Evolutionary conservation across 2,329 filamentous ascomycete species (phyloP), one percentile per base, ranked within the genome.

Genomic region (Fusarium nurragi): DNA sequence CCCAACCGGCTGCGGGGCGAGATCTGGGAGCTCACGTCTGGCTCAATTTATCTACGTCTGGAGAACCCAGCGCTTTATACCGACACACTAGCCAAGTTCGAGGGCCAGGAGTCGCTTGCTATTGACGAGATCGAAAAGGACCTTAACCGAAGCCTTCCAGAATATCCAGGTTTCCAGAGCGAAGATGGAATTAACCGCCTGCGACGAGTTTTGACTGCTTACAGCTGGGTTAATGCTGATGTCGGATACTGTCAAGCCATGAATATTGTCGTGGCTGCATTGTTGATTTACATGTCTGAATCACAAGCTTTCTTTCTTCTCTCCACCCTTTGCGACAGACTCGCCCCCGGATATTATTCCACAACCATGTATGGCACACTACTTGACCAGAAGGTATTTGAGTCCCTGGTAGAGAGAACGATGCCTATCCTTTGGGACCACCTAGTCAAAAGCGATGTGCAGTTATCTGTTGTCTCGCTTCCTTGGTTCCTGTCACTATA

Each of bases 61-160:
- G 91, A 97, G 73, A 92, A 91, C 57, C 95, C 95, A 2, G 91
- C 87, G 12, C 81, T 94, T 6, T 99, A 94, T 73, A 81, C 85
- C 40, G 92, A 99, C 56, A 98, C 94, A 0, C 81, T 99, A 40
- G 83, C 86, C 48, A 94, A 95, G 74, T 94, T 90, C 70, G 87
- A 90, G 8, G 95, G 95, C 9, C 87, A 90, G 73, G 92, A 96
- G 68, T 98, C 94, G 12, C 84, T 99, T 60, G 95, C 95, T 40
- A 98, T 98, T 70, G 95, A 99, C 75, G 95, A 99, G 82, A 99
- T 99, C 67, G 95, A 99, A 75, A 99, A 99, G 78, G 95, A 99
- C 75, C 80, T 99, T 46, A 99, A 99, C 77, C 88, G 95, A 68
- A 97, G 94, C 82, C 80, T 99, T 68, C 95, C 95, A 2, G 95